Evolutionary conservation across 177 flowering plant species (phyloP).

Genomic region (Tripterygium wilfordii): DNA sequence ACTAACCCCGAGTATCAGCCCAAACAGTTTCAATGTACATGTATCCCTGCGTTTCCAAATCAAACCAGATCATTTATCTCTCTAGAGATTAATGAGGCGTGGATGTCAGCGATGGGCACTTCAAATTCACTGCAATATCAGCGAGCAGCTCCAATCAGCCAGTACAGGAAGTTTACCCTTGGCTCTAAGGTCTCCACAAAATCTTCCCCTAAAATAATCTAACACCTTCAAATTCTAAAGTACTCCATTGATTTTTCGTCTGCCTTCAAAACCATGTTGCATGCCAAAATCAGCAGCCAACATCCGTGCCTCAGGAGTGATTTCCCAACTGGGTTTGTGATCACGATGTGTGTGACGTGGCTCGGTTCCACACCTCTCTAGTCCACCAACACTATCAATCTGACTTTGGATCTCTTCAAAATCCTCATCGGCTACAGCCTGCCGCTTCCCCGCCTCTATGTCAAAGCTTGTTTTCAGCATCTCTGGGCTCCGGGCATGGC

Average conservation of each 20-base stretch:
- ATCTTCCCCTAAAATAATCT: background rate
- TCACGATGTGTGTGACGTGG: conserved; percentile 34
- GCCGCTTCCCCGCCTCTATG: conserved; percentile 49
- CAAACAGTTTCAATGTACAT: conserved; percentile 1
- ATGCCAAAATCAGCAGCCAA: conserved; percentile 46
- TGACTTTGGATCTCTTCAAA: conserved; percentile 56
- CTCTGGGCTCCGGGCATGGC: conserved; percentile 35
- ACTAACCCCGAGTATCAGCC: background rate
- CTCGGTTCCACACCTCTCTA: conserved; percentile 43
- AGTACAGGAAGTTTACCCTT: conserved; percentile 22
- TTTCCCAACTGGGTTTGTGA: conserved; percentile 45
- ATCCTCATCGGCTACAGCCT: conserved; percentile 54
- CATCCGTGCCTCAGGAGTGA: conserved; percentile 33
- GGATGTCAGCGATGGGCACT: no score
- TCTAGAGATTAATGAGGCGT: no score
- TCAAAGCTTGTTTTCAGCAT: conserved; percentile 46
- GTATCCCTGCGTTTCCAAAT: no score
- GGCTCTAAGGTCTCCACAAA: conserved; percentile 7
- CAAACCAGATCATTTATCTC: no score
- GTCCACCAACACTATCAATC: conserved; percentile 34
- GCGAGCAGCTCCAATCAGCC: no score
- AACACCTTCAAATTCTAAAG: conserved; percentile 12
- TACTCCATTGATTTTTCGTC: conserved; percentile 25
- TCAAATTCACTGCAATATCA: no score
- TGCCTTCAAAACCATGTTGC: conserved; percentile 22